phyloP scores from a whole-genome alignment of 1,139 yeast species.

The Suhomyces anneliseae region DNA sequence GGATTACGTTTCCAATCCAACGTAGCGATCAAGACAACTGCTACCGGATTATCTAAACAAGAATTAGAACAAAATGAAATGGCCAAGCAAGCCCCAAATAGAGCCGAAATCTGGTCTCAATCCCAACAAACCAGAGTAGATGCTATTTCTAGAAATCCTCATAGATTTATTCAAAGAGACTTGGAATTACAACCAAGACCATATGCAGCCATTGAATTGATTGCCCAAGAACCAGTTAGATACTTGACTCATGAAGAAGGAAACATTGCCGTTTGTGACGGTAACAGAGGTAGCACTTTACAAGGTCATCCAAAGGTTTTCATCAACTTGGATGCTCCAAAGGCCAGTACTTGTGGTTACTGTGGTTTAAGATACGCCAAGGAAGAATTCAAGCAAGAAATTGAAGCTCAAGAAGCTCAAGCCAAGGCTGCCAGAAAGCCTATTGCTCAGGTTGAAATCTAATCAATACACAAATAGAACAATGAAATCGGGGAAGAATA shows the following conservation, averaged over 20 bases:
- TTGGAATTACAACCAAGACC: slow-evolving; percentile 73
- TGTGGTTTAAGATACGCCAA: slow-evolving; percentile 72
- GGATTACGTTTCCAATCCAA: slow-evolving; percentile 17
- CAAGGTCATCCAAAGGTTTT: slow-evolving; percentile 86
- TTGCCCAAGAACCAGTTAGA: slow-evolving; percentile 70
- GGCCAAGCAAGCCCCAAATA: slow-evolving; percentile 73
- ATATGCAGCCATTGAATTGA: slow-evolving; percentile 80
- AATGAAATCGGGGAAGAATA: too few relatives aligned
- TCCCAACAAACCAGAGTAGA: slow-evolving; percentile 65
- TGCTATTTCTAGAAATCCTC: slow-evolving; percentile 55
- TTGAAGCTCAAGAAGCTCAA: slow-evolving; percentile 28
- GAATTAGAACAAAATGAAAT: slow-evolving; percentile 37
- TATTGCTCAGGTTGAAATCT: slow-evolving; percentile 1
- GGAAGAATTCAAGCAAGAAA: slow-evolving; percentile 42
- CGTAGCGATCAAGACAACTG: slow-evolving; percentile 18
- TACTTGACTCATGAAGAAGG: slow-evolving; percentile 53
- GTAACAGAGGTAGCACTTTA: slow-evolving; percentile 65
- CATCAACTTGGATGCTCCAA: slow-evolving; percentile 77
- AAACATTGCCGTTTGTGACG: slow-evolving; percentile 79
- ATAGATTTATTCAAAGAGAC: slow-evolving; percentile 71
- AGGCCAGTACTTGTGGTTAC: slow-evolving; percentile 73
- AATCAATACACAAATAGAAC: not conserved
- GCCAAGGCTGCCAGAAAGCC: not conserved
- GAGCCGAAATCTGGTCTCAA: slow-evolving; percentile 67
- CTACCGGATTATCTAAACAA: slow-evolving; percentile 39